Evolutionary conservation across 2,329 filamentous ascomycete species (phyloP), one percentile per base, ranked within the genome.

Genomic region (Graphilbum fragrans): DNA sequence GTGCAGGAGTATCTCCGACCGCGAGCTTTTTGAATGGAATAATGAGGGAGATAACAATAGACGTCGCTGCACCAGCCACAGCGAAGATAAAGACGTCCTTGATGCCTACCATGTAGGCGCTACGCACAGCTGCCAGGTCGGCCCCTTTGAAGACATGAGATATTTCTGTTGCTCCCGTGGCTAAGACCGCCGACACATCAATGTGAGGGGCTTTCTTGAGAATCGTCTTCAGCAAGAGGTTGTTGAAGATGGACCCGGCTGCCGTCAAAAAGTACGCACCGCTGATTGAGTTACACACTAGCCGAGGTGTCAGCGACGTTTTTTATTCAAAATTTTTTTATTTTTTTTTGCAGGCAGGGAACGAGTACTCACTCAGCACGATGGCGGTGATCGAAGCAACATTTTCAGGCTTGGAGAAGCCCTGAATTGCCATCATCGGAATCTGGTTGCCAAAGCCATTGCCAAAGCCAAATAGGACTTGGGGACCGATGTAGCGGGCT

Each of bases 241-340:
- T 41, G 17, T 41, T 25, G 8, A 41, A 41, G 33, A 41, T 14
- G 5, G 32, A 36, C 10, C 36, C 31, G n/a, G 39, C 39, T 8
- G 39, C 39, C 2, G 33, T 41, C 33, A 11, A 27, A 17, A 41
- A 41, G 23, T 20, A 41, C 18, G 39, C 39, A 18, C 39, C 39
- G 21, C 33, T 36, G 10, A 41, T 41, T 18, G 39, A 21, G 16
- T 36, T 22, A 6, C 32, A 41, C 11, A 19, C 39, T 41, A 22
- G 11, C 12, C 17, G n/a, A 17, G 5, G 4, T 12, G 37, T 34
- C 29, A 39, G 37, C 11, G 14, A 8, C 8, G 25, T 8, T 29
- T 29, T 29, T 14, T 8, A 14, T 14, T 29, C 25, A 8, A 8
- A 14, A 29, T 29, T 29, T 14, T 29, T 35, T 35, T 22, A 21